These are phyloP conservation scores for Apiospora phragmitis DNA, from an alignment of 2,329 filamentous ascomycete genomes.

Conservation along the genomic window DNA sequence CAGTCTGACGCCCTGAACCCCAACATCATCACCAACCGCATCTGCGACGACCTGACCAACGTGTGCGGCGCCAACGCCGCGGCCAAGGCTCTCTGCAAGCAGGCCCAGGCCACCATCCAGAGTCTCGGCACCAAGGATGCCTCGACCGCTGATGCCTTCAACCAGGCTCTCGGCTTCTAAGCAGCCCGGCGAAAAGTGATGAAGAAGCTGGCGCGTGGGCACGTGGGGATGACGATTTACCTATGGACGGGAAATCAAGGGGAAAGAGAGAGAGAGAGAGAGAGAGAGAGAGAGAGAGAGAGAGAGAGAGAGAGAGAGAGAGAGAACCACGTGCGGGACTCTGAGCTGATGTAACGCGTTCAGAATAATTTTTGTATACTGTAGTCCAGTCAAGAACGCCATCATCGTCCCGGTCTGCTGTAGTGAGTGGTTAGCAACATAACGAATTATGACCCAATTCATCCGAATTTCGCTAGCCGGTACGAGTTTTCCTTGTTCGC, in stretches of 20 bases:
- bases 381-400: background rate
- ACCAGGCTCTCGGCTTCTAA: constrained; percentile 41
- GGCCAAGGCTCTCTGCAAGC: constrained; percentile 47
- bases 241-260: background rate
- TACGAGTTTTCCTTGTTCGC: background rate
- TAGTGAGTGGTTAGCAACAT: background rate
- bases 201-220: background rate
- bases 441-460: background rate
- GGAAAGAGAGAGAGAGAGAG: background rate
- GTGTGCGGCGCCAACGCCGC: constrained; percentile 59
- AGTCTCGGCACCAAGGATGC: constrained; percentile 49
- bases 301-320: background rate
- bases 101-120: constrained; percentile 50
- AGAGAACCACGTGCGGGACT: background rate
- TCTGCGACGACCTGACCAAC: constrained; percentile 62
- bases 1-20: constrained; percentile 61
- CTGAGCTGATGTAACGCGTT: background rate
- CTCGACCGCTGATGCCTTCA: constrained; percentile 50
- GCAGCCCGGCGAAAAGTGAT: background rate
- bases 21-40: constrained; percentile 63
- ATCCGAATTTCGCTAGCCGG: background rate
- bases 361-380: background rate
- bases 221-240: background rate
- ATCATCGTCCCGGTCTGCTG: background rate
- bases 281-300: background rate